Percentiles rank a stretch among this genome's conserved stretches.
Conservation (phyloP, 2,329 filamentous ascomycete genomes). For the Monosporascus sp. region DNA sequence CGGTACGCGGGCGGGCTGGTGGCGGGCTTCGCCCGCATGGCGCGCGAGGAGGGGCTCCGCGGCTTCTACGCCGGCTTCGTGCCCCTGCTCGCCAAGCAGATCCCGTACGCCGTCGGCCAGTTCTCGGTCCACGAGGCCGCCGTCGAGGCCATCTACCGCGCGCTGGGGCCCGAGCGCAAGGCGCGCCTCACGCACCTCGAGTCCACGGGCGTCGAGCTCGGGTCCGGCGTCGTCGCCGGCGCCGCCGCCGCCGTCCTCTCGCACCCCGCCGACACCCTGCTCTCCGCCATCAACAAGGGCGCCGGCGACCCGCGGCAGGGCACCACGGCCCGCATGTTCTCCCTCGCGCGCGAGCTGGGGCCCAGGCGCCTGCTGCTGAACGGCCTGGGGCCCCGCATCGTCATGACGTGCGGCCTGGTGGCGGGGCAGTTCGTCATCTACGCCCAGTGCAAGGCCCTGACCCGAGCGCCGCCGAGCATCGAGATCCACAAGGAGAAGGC, state of each 20-base stretch:
- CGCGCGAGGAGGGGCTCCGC: constrained; percentile 67
- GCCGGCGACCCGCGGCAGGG: constrained; percentile 43
- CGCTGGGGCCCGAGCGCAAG: constrained; percentile 63
- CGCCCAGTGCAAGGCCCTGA: constrained; percentile 48
- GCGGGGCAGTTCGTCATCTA: constrained; percentile 52
- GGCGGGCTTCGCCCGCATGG: constrained; percentile 69
- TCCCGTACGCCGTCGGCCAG: constrained; percentile 91
- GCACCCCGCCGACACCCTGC: constrained; percentile 71
- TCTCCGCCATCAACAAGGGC: constrained; percentile 52
- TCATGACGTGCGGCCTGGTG: constrained; percentile 51
- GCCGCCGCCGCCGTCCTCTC: constrained; percentile 84
- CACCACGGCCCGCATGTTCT: constrained; percentile 46
- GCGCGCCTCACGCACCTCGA: constrained; percentile 61
- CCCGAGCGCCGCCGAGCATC: constrained; percentile 44
- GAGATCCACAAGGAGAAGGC: constrained; percentile 47
- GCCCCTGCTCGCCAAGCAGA: constrained; percentile 80
- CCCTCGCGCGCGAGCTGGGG: constrained; percentile 46
- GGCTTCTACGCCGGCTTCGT: constrained; percentile 92
- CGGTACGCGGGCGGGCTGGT: constrained; percentile 69
- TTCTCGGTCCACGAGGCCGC: constrained; percentile 92
- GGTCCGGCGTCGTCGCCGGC: constrained; percentile 81
- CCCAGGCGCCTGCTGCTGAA: constrained; percentile 41
- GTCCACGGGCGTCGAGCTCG: constrained; percentile 78
- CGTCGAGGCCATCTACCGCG: constrained; percentile 67
- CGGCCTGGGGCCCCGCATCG: constrained; percentile 44